Evolutionary conservation across 2,329 filamentous ascomycete genomes (phyloP), one percentile per base, ranked within the genome.

Genomic region (Davidsoniella virescens): DNA sequence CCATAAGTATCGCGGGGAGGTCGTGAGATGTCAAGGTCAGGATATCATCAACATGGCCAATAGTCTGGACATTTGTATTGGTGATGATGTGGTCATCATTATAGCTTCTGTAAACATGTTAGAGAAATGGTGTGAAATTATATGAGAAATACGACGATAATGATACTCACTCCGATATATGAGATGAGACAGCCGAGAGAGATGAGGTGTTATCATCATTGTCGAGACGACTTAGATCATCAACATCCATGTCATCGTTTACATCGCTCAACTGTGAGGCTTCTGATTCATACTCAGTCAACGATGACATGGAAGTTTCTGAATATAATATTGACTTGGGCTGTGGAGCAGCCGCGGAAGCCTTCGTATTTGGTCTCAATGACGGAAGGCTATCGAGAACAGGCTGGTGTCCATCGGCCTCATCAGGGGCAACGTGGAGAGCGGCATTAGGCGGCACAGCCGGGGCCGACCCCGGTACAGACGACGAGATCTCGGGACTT

Each of bases 301-400:
- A 38, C 33, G 48, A 50, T n/a, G 48, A 50, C 33, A 50, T 25
- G 25, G 48, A 50, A 39, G 48, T 50, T 17, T 50, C 48, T 45
- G 48, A 50, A 33, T 12, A 12, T 33, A 33, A 33, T 12, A 33
- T 8, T 33, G 29, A 12, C 29, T 33, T 33, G 29, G 29, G 12
- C 14, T 23, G 33, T 6, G 14, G 48, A 18, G n/a, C 12, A 16
- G 38, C 26, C 25, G 48, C 26, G 40, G 17, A 25, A 16, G 44
- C 23, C 16, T n/a, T 10, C 7, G 38, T 44, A 23, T 41, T 20
- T 18, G 10, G 33, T 8, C 18, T 8, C 18, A 37, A 14, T 18
- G 48, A 38, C 17, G 38, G 41, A 18, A 50, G 29, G 33, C 37
- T n/a, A 44, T 41, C 41, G 6, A 44, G 14, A 33, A 50, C 23